Conservation (phyloP, 345 rosid genomes). For the Viola odorata region DNA sequence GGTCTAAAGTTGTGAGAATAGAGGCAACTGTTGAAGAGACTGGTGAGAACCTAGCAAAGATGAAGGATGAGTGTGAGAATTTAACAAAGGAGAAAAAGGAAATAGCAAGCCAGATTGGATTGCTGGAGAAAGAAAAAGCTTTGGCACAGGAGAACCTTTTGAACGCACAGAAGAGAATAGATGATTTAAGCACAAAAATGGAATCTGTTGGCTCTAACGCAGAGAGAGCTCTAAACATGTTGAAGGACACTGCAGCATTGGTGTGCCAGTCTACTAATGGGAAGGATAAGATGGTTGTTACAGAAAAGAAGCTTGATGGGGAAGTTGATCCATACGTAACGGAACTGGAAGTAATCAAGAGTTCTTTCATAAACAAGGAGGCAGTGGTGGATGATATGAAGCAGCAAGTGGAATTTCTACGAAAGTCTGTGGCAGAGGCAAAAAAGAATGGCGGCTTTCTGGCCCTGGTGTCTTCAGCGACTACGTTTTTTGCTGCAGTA, state of each 20-base stretch:
- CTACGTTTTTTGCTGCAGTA: slow-evolving; percentile 59
- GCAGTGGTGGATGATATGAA: slow-evolving; percentile 44
- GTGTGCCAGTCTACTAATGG: slow-evolving; percentile 28
- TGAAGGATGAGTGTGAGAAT: slow-evolving; percentile 23
- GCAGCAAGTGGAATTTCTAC: slow-evolving; percentile 44
- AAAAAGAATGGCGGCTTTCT: slow-evolving; percentile 53
- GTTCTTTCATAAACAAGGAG: slow-evolving; percentile 49
- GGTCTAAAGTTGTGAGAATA: slow-evolving; percentile 28
- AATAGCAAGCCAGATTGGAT: slow-evolving; percentile 23
- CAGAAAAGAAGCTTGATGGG: slow-evolving; percentile 28
- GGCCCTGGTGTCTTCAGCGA: slow-evolving; percentile 58
- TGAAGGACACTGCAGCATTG: slow-evolving; percentile 45
- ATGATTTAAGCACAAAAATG: slow-evolving; percentile 36
- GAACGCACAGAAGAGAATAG: slow-evolving; percentile 31
- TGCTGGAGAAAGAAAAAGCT: slow-evolving; percentile 41
- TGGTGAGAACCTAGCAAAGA: slow-evolving; percentile 27
- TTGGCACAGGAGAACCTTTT: slow-evolving; percentile 31
- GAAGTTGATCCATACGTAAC: slow-evolving; percentile 28
- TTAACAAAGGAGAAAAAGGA: slow-evolving; percentile 29
- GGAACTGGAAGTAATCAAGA: slow-evolving; percentile 49
- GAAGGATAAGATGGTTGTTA: slow-evolving; percentile 10
- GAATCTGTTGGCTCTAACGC: slow-evolving; percentile 28
- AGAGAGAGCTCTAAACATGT: slow-evolving; percentile 34
- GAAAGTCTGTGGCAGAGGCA: slow-evolving; percentile 43
- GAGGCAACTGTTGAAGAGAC: slow-evolving; percentile 36